Base-by-base conservation (phyloP, 1,139 yeast species). In the Komagataea norvegica region DNA sequence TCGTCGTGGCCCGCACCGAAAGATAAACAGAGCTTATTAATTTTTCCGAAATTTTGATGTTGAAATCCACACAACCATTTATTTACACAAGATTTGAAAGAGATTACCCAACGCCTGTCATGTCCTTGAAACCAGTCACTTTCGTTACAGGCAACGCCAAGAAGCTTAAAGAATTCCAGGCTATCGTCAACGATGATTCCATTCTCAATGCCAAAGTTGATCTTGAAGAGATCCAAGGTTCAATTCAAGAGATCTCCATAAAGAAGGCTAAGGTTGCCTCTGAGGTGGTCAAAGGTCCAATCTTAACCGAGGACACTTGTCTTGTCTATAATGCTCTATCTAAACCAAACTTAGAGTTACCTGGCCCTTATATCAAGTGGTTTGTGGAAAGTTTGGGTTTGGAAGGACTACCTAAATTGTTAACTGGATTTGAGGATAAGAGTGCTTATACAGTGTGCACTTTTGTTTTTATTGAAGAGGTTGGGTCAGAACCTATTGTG, bases 351-450 rank as follows among this genome's bases (percentile, higher is more conserved):
- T 24, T 51, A 14, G 68, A 72, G 45, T 72, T 93, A 40, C 99
- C 99, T 1, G 99, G 99, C 8, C 97, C 98, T 1, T 77, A 77
- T 52, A 74, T 77, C 60, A 89, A 89, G 61, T 89, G 97, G 97
- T 89, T 89, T 62, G 73, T 85, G 34, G 65, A 78, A 43, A 64
- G 76, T 13, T 60, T 88, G 46, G 95, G 95, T 1, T 69, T 83
- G 36, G 73, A 71, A 16, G 91, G 89, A 4, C 65, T 88, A 42
- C 85, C 80, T 38, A 77, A 83, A 51, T 72, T 91, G 81, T 68
- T 93, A 31, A 74, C 65, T 46, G 85, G 84, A 36, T 91, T 84
- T 56, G 88, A 81, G 38, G 86, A 87, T 60, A 88, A 88, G 57
- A 64, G 79, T 7, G 98, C 96, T 5, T 72, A 77, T 44, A 96